Conservation (phyloP, 305 asterid genomes). For the Coffea humblotiana region DNA sequence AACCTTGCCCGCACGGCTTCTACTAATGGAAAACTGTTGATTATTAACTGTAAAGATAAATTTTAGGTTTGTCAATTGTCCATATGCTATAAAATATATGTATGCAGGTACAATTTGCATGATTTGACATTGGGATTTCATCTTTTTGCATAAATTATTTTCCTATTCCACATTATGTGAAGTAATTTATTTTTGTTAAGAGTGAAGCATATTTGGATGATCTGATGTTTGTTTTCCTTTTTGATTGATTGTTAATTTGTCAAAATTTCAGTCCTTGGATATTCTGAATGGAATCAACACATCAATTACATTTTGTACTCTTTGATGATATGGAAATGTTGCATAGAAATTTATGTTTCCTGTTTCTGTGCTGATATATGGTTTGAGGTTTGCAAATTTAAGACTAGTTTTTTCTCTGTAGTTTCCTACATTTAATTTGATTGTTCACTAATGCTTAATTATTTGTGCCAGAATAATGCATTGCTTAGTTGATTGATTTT, state of each 20-base stretch:
- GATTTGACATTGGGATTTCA: background rate
- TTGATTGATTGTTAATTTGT: background rate
- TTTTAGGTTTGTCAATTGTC: background rate
- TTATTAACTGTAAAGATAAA: background rate
- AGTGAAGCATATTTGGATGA: background rate
- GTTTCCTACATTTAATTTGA: background rate
- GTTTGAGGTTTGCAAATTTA: background rate
- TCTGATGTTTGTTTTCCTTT: background rate
- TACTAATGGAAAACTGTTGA: background rate
- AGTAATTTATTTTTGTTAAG: background rate
- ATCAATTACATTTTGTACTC: background rate
- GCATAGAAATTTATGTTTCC: background rate
- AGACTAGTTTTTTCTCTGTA: background rate
- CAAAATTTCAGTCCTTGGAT: too few species aligned
- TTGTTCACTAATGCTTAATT: background rate
- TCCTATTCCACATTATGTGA: background rate
- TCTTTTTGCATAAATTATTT: background rate
- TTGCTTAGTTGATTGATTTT: background rate
- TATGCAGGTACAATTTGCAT: background rate
- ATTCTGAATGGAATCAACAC: too few species aligned
- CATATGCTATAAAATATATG: background rate
- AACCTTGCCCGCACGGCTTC: background rate
- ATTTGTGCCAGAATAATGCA: background rate
- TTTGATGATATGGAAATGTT: background rate
- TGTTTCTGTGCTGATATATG: background rate